Conservation (phyloP, 345 rosid genomes). For the Dipteronia sinensis region DNA sequence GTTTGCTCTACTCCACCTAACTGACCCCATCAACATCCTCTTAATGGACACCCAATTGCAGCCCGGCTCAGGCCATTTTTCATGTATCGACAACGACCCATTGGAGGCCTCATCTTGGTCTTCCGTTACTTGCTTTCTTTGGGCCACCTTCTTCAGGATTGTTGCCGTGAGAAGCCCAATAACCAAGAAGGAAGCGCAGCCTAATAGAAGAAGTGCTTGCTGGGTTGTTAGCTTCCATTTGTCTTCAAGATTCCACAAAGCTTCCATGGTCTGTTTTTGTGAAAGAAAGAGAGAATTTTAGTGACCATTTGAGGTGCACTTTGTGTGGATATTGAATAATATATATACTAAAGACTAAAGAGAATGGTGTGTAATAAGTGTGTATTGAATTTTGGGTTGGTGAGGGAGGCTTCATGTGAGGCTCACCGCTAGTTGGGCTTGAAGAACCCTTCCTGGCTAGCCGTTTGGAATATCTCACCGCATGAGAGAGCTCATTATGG, state of each 20-base stretch:
- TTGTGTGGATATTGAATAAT: not conserved
- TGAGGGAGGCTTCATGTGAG: slow-evolving; percentile 49
- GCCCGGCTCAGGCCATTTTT: slow-evolving; percentile 23
- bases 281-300: not conserved
- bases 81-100: not conserved
- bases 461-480: slow-evolving; percentile 37
- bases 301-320: not conserved
- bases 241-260: slow-evolving; percentile 66
- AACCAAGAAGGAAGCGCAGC: slow-evolving; percentile 42
- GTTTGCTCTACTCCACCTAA: slow-evolving; percentile 71
- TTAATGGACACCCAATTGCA: slow-evolving; percentile 44
- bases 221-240: slow-evolving; percentile 60
- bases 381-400: slow-evolving; percentile 12
- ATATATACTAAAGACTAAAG: not conserved
- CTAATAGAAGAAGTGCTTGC: slow-evolving; percentile 51
- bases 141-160: slow-evolving; percentile 37
- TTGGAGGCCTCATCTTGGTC: slow-evolving; percentile 1
- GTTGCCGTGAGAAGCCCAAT: slow-evolving; percentile 48
- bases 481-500: slow-evolving; percentile 10
- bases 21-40: slow-evolving; percentile 52
- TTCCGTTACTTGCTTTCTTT: slow-evolving; percentile 27
- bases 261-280: slow-evolving; percentile 53
- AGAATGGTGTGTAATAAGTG: slow-evolving; percentile 6
- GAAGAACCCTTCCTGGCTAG: not conserved
- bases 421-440: slow-evolving; percentile 41